Evolutionary conservation across 31 red algal species (phyloP).

Genomic region (Porphyra umbilicalis): DNA sequence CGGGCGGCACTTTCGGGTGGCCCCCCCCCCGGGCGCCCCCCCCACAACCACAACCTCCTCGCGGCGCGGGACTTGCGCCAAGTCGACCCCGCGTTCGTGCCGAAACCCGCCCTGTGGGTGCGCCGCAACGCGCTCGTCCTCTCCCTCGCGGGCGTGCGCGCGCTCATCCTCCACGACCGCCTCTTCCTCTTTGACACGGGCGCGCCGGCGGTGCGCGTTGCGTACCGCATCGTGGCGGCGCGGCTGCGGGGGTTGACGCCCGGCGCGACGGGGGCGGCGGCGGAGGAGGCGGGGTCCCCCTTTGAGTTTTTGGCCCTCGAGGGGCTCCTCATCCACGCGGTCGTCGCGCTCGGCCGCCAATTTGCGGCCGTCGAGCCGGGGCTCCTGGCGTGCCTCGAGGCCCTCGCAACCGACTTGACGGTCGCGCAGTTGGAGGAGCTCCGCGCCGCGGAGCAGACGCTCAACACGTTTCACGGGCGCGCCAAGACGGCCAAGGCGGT

Average conservation of each 20-base stretch:
- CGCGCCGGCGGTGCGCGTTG: conserved; percentile 11
- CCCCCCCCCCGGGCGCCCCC: too few species aligned
- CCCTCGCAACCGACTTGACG: conserved; percentile 22
- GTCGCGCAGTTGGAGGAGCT: conserved; percentile 54
- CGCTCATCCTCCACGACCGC: conserved; percentile 66
- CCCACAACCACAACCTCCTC: conserved; percentile 33
- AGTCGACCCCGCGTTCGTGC: conserved; percentile 69
- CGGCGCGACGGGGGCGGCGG: not conserved
- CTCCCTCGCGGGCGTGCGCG: conserved; percentile 48
- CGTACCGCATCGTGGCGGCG: conserved; percentile 15
- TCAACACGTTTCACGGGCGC: conserved; percentile 41
- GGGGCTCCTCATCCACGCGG: conserved; percentile 44
- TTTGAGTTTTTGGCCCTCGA: conserved; percentile 86
- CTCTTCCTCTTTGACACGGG: conserved; percentile 68
- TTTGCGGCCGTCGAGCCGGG: conserved; percentile 46
- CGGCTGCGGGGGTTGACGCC: not conserved
- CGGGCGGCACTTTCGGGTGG: not conserved
- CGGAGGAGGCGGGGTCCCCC: conserved; percentile 29
- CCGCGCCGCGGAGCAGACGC: conserved; percentile 47
- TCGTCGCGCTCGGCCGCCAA: conserved; percentile 33
- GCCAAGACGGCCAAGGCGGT: conserved; percentile 37
- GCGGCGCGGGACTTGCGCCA: conserved; percentile 69
- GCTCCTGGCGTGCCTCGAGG: conserved; percentile 19
- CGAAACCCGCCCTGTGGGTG: conserved; percentile 86
- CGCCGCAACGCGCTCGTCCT: conserved; percentile 69